Conservation (phyloP, 1,284 basidiomycete genomes). For the Leccinum solheimii region DNA sequence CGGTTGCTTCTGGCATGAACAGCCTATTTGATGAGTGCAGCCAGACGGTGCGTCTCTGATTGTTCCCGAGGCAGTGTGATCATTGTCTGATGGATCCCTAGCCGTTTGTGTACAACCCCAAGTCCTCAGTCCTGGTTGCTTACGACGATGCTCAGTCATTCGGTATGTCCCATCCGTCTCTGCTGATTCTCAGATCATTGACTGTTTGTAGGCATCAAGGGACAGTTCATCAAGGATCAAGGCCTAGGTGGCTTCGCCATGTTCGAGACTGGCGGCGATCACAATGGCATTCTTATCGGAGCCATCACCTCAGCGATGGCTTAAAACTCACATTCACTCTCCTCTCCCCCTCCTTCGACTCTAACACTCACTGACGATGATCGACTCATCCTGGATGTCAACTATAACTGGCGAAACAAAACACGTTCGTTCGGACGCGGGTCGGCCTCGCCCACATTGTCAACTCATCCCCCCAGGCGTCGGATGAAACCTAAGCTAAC, state of each 20-base stretch:
- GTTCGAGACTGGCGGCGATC: conserved; percentile 66
- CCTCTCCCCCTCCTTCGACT: conserved; percentile 11
- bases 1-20: conserved; percentile 47
- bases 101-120: conserved; percentile 64
- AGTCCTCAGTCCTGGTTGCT: conserved; percentile 54
- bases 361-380: conserved; percentile 19
- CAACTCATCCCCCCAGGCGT: conserved; percentile 1
- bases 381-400: conserved; percentile 26
- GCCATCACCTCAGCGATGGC: conserved; percentile 44
- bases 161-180: conserved; percentile 22
- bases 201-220: conserved; percentile 46
- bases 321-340: conserved; percentile 18
- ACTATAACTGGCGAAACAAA: neutral
- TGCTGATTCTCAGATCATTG: neutral
- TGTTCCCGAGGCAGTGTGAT: neutral
- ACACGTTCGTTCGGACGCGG: neutral
- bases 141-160: conserved; percentile 63
- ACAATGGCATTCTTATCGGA: conserved; percentile 53
- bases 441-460: neutral
- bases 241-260: conserved; percentile 63
- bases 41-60: conserved; percentile 58
- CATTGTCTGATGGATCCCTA: conserved; percentile 29
- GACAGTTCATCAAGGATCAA: conserved; percentile 51
- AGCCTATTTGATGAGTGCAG: conserved; percentile 63
- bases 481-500: neutral